Evolutionary conservation across 306 rosid genomes (phyloP).

Genomic region (Parietaria judaica): DNA sequence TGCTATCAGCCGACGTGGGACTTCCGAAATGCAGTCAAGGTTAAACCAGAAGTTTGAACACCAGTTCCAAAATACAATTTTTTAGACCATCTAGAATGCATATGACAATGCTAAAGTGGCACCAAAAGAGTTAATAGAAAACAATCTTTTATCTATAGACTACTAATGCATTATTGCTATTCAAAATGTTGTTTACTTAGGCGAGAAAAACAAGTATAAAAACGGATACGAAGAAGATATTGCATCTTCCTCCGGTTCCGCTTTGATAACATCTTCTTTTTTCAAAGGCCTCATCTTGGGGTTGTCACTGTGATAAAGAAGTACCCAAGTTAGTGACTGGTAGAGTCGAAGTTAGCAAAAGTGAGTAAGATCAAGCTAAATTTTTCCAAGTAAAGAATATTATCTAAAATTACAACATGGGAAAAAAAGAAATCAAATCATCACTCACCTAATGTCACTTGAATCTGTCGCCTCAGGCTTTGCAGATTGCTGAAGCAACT

Average conservation of each 20-base stretch:
- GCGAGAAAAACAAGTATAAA: too few species aligned
- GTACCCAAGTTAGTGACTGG: conserved; percentile 18
- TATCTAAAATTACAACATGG: background rate
- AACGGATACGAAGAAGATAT: conserved; percentile 82
- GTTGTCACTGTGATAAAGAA: conserved; percentile 53
- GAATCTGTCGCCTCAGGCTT: conserved; percentile 55
- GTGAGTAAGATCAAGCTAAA: background rate
- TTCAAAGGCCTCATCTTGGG: conserved; percentile 18
- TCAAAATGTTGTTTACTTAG: too few species aligned
- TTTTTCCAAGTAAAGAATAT: background rate
- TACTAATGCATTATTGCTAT: too few species aligned
- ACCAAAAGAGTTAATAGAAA: too few species aligned
- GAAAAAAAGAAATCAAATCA: conserved; percentile 1
- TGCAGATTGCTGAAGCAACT: conserved; percentile 52
- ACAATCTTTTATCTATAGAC: too few species aligned
- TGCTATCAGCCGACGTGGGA: conserved; percentile 58
- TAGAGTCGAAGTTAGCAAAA: conserved; percentile 1
- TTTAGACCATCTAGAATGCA: too few species aligned
- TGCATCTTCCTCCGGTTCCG: conserved; percentile 38
- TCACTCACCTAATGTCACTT: conserved; percentile 51
- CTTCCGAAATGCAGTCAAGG: conserved; percentile 51
- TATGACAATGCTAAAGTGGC: too few species aligned
- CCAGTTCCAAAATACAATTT: background rate
- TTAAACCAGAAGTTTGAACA: conserved; percentile 14
- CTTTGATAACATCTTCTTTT: background rate